These are phyloP conservation scores for Flaveria robusta DNA, from an alignment of 129 eudicot genomes.

Conservation along the genomic window DNA sequence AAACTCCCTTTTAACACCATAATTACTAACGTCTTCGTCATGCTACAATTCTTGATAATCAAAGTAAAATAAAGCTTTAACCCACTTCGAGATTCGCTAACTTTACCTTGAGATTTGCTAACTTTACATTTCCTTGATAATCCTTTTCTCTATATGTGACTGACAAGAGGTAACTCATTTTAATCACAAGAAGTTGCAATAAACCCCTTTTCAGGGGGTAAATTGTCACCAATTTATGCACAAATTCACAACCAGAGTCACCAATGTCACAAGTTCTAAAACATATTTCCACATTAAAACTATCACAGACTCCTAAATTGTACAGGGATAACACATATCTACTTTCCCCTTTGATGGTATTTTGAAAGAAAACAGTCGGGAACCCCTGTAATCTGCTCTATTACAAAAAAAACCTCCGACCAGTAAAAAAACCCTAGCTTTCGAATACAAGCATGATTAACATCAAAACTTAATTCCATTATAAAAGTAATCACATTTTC, in stretches of 20 bases:
- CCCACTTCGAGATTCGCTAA: background rate
- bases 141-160: background rate
- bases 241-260: background rate
- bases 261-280: conserved; percentile 8
- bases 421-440: conserved; percentile 28
- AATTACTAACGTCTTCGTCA: background rate
- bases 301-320: conserved; percentile 9
- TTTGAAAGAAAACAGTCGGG: background rate
- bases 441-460: background rate
- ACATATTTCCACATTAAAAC: background rate
- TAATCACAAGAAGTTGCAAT: background rate
- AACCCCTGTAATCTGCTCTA: background rate
- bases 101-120: background rate
- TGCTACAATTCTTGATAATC: background rate
- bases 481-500: conserved; percentile 17
- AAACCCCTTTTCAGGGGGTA: background rate
- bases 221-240: background rate
- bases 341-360: background rate
- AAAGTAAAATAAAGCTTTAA: background rate
- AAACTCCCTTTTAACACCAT: background rate
- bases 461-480: background rate
- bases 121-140: background rate
- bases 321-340: background rate
- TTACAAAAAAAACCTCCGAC: background rate
- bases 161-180: no score